These are phyloP conservation scores for Hippophae tibetana DNA, from an alignment of 306 rosid species.

Conservation along the genomic window DNA sequence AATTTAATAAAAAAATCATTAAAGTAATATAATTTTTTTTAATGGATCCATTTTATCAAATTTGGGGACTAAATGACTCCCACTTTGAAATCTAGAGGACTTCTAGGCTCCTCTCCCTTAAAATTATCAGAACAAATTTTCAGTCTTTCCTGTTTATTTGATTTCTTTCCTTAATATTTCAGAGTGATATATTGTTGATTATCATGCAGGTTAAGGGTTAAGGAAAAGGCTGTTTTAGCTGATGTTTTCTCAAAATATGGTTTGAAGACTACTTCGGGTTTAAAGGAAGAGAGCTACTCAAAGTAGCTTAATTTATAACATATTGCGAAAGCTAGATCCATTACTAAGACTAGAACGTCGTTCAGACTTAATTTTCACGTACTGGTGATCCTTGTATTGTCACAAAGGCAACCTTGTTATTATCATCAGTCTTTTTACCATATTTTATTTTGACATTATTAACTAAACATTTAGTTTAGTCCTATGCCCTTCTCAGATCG, in stretches of 20 bases:
- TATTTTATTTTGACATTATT: no score
- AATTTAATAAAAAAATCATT: no score
- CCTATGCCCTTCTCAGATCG: no score
- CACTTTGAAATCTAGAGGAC: no score
- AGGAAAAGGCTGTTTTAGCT: slow-evolving; percentile 68
- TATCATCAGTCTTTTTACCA: no score
- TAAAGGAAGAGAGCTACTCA: slow-evolving; percentile 24
- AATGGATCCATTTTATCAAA: no score
- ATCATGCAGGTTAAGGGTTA: slow-evolving; percentile 64
- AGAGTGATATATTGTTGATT: slow-evolving; percentile 7
- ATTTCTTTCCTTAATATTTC: not conserved
- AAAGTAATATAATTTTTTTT: no score
- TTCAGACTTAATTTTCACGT: not conserved
- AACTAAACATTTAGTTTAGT: no score
- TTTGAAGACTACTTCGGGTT: slow-evolving; percentile 30
- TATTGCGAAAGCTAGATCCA: not conserved
- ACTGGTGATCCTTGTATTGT: no score
- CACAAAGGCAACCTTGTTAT: no score
- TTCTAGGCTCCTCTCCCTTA: not conserved
- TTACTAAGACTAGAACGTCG: not conserved
- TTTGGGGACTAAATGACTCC: no score
- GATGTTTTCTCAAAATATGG: slow-evolving; percentile 81
- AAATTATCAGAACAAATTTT: not conserved
- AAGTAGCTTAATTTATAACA: not conserved
- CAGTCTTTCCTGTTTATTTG: slow-evolving; percentile 6